Base-by-base conservation (phyloP, 140 eudicot genomes). In the Stevia rebaudiana region DNA sequence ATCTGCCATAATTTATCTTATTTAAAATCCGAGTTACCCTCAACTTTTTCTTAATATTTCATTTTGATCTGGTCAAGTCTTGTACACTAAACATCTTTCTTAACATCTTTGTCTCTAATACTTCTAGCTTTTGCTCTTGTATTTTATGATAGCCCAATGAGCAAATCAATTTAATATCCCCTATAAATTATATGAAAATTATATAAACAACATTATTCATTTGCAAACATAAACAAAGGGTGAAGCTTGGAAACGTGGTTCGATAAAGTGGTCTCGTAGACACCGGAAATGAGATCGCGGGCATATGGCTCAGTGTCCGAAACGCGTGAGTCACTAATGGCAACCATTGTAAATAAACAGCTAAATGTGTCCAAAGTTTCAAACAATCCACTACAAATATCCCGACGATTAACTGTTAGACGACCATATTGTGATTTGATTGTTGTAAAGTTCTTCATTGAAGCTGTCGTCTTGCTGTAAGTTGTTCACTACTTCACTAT, bases 381-480 rank as follows among this genome's bases (percentile, higher is more conserved):
- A 49, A 50, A 6, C 54, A 11, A 24, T 7, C 54, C 55, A 39
- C 54, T 71, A 71, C 61, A 71, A 22, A 61, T 48, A 71, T 2
- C 42, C 11, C n/a, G n/a, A 31, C 25, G 25, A 56, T 56, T 33
- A 31, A 56, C 42, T 22, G 61, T n/a, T 48, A 3, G 0, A 31
- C 59, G 33, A 58, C 59, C 49, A 13, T 46, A 18, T 44, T 36
- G 50, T 69, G 41, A 70, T 28, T 37, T 70, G 21, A 48, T 59
- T 16, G 61, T 36, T 36, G 62, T 71, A 50, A 71, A 50, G 44
- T 11, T n/a, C 54, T 70, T 25, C 40, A 25, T 61, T 50, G 69
- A 39, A 71, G 76, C 76, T 71, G 76, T 71, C 64, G 8, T 62
- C 76, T 71, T 71, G 76, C 76, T 71, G 76, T 71, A 71, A 50